Conservation (phyloP, 345 rosid species). For the Hevea brasiliensis region DNA sequence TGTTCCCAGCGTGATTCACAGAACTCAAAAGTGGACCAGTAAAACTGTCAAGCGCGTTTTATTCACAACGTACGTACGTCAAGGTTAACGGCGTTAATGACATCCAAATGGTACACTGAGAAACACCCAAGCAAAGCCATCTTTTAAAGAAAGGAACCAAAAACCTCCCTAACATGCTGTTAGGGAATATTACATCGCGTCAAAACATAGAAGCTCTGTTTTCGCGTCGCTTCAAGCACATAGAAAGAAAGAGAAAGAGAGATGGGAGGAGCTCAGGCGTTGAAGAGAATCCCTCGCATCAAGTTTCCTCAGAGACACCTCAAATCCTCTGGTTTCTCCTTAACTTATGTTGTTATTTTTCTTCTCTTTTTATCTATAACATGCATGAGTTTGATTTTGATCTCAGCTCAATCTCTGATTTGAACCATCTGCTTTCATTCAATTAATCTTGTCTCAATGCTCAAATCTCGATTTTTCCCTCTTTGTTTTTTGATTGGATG, state of each 20-base stretch:
- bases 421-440: neutral
- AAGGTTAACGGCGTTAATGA: neutral
- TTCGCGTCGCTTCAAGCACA: neutral
- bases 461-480: neutral
- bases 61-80: no score
- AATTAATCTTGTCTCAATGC: neutral
- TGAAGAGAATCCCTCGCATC: conserved; percentile 90
- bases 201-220: neutral
- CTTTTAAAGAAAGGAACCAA: neutral
- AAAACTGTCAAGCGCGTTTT: no score
- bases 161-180: neutral
- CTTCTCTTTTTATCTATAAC: neutral
- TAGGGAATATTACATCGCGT: no score
- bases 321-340: conserved; percentile 47
- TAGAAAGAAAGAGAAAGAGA: conserved; percentile 16
- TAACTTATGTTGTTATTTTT: neutral
- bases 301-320: conserved; percentile 69
- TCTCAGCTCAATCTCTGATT: neutral
- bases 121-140: neutral
- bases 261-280: conserved; percentile 62
- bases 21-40: no score
- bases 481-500: no score
- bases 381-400: neutral
- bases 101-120: neutral
- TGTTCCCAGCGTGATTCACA: no score